Conservation (phyloP, 352 stramenopile species). For the Phytophthora podocarpi region DNA sequence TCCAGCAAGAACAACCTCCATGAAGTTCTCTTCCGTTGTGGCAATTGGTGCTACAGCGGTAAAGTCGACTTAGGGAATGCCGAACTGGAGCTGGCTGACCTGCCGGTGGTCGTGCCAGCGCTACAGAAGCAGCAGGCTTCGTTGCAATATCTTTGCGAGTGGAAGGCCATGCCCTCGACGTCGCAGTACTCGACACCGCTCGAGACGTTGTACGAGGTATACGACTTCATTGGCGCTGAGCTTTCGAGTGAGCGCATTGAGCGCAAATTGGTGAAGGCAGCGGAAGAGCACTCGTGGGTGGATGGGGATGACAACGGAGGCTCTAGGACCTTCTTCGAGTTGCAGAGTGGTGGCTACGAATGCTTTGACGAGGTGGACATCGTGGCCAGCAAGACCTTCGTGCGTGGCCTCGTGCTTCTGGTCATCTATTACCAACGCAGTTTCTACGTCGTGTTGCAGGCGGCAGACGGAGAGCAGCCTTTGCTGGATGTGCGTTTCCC, state of each 20-base stretch:
- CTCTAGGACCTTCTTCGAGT: constrained; percentile 92
- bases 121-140: constrained; percentile 94
- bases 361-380: constrained; percentile 87
- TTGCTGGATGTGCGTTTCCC: constrained; percentile 95
- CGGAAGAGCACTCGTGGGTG: constrained; percentile 90
- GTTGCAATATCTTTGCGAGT: constrained; percentile 92
- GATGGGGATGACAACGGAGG: constrained; percentile 67
- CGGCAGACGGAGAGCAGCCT: constrained; percentile 90
- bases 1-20: constrained; percentile 72
- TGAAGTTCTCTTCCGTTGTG: constrained; percentile 93
- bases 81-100: constrained; percentile 83
- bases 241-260: constrained; percentile 83
- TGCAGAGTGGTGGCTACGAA: constrained; percentile 89
- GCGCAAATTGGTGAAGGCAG: constrained; percentile 86
- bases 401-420: constrained; percentile 78
- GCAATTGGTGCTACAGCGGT: constrained; percentile 95
- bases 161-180: constrained; percentile 70
- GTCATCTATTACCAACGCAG: constrained; percentile 88
- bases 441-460: constrained; percentile 93
- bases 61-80: constrained; percentile 87
- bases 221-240: constrained; percentile 85
- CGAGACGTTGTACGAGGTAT: constrained; percentile 82
- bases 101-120: constrained; percentile 90
- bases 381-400: constrained; percentile 89
- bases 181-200: constrained; percentile 78